Evolutionary conservation across 257 asterid genomes (phyloP).

Genomic region (Solanum tacnaense): DNA sequence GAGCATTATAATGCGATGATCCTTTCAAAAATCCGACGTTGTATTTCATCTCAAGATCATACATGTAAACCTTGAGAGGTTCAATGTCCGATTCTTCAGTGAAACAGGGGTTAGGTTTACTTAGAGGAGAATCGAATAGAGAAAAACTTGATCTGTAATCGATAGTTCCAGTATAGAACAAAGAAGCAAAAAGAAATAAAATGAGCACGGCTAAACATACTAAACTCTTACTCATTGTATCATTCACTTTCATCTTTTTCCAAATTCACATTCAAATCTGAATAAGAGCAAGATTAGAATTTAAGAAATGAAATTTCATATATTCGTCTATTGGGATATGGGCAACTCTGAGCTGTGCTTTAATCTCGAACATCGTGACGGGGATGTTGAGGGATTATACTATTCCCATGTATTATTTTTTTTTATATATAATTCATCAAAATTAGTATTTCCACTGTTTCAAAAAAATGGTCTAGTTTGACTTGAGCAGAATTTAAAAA

Average conservation of each 20-base stretch:
- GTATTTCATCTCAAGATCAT: slow-evolving; percentile 33
- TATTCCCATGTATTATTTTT: too few species aligned
- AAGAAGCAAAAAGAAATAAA: slow-evolving; percentile 1
- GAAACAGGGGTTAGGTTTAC: slow-evolving; percentile 11
- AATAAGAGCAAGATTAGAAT: background rate
- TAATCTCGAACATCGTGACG: background rate
- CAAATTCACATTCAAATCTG: background rate
- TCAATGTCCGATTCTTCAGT: slow-evolving; percentile 2
- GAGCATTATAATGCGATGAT: background rate
- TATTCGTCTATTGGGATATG: background rate
- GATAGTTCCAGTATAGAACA: background rate
- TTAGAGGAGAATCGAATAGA: slow-evolving; percentile 3
- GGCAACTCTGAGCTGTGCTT: background rate
- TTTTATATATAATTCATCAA: too few species aligned
- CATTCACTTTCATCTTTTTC: slow-evolving; percentile 6
- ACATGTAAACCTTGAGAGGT: slow-evolving; percentile 32
- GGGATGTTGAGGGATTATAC: background rate
- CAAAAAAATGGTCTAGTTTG: too few species aligned
- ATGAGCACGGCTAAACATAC: background rate
- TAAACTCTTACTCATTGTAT: background rate
- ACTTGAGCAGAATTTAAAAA: too few species aligned
- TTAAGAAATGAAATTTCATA: background rate
- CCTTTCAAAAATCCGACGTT: slow-evolving; percentile 30
- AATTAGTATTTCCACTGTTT: too few species aligned
- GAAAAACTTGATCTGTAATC: slow-evolving; percentile 21